Evolutionary conservation across 257 asterid species (phyloP), one percentile per base, ranked within the genome.

Genomic region (Jacaranda mimosifolia): DNA sequence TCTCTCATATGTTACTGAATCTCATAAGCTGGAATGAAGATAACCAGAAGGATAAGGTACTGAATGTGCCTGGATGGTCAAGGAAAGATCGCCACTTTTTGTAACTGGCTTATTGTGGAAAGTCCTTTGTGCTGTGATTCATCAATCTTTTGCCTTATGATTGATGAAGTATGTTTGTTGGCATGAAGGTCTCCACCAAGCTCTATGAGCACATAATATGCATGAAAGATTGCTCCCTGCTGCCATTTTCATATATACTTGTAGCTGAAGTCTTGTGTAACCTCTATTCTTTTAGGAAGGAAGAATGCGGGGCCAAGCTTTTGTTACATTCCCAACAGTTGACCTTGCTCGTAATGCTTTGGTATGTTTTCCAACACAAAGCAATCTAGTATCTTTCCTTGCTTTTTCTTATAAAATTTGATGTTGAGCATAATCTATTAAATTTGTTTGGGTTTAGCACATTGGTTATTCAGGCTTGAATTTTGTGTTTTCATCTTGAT

Each of bases 241-340:
- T 63, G 63, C 35, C 46, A 51, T 80, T 39, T 12, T 19, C 13
- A 48, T 48, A 42, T 48, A 42, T 48, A 57, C 68, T 15, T 35
- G 59, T 17, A 62, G 69, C 72, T 77, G 19, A 81, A 63, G 57
- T 74, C 9, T 53, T 65, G 12, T 45, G 13, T 45, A 40, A 13
- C 52, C 19, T 67, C 65, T 66, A 63, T 19, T 7, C 8, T 40
- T 81, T 21, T 77, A 95, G 99, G 99, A 95, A 87, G 99, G 99
- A 83, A 91, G 99, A 86, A 95, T 95, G 99, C 91, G 96, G 77
- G 99, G 97, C 55, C 99, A 93, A 89, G 98, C 98, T 42, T 95
- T 95, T 81, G 83, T 93, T 78, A 95, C 99, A 38, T 93, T 95
- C 85, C 97, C 98, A 13, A 83, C 97, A 0, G 86, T 83, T 36